phyloP scores from a whole-genome alignment of 1,139 yeast species.

The Taiozyma onychis region DNA sequence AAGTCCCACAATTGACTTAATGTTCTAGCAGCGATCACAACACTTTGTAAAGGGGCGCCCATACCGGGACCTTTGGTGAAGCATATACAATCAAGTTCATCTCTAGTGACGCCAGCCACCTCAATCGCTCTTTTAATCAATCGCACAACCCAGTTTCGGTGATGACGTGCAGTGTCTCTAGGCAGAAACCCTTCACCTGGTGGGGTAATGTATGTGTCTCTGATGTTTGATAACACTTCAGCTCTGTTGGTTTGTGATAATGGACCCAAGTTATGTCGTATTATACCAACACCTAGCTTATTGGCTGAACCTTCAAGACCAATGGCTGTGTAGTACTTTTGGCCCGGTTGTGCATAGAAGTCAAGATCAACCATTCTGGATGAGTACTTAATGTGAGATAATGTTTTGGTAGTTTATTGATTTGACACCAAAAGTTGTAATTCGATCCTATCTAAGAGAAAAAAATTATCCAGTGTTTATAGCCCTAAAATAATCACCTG shows the following conservation, averaged over 20 bases:
- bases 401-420: not conserved
- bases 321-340: constrained; percentile 57
- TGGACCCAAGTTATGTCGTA: constrained; percentile 59
- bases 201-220: constrained; percentile 94
- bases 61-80: constrained; percentile 98
- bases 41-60: constrained; percentile 98
- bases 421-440: not conserved
- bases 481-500: not conserved
- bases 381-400: not conserved
- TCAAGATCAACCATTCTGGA: constrained; percentile 19
- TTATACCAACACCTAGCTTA: constrained; percentile 89
- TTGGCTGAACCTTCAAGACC: constrained; percentile 98
- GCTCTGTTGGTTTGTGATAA: constrained; percentile 54
- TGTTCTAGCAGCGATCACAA: constrained; percentile 88
- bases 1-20: constrained; percentile 72
- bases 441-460: too few species aligned
- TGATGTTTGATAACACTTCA: constrained; percentile 71
- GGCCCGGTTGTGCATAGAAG: constrained; percentile 13
- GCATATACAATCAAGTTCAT: constrained; percentile 82
- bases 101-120: constrained; percentile 48
- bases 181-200: constrained; percentile 98
- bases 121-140: constrained; percentile 59
- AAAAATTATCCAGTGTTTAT: not conserved
- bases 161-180: constrained; percentile 94
- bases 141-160: constrained; percentile 91